Conservation (phyloP, 805 yeast genomes). For the Yamadazyma endophytica region DNA sequence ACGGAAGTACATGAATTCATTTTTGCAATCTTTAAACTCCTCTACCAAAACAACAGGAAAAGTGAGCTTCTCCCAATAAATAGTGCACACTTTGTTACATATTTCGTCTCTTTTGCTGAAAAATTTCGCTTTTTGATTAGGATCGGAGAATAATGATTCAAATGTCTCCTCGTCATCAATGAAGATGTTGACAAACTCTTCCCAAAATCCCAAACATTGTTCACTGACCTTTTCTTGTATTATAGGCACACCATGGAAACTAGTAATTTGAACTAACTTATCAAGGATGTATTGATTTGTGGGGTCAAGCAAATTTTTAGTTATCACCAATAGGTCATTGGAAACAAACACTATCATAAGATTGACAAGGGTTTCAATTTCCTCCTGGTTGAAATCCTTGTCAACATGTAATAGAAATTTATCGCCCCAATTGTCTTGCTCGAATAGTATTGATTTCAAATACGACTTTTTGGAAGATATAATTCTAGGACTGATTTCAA, state of each 20-base stretch:
- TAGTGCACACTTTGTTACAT: constrained; percentile 49
- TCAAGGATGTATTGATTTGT: constrained; percentile 39
- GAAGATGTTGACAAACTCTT: constrained; percentile 55
- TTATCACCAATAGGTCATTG: constrained; percentile 40
- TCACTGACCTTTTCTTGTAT: constrained; percentile 53
- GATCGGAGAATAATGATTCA: constrained; percentile 12
- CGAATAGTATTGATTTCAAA: constrained; percentile 38
- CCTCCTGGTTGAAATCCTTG: constrained; percentile 25
- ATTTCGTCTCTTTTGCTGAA: constrained; percentile 21
- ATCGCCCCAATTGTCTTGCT: constrained; percentile 40
- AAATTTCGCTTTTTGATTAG: constrained; percentile 12
- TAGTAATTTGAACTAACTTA: constrained; percentile 49
- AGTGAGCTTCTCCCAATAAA: constrained; percentile 69
- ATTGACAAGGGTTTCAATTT: constrained; percentile 39
- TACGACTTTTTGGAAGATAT: constrained; percentile 16
- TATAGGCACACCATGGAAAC: constrained; percentile 54
- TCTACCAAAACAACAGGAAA: constrained; percentile 17
- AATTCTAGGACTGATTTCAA: constrained; percentile 44
- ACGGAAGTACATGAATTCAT: constrained; percentile 67
- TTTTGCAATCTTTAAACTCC: constrained; percentile 29
- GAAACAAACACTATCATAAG: constrained; percentile 45
- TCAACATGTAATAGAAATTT: constrained; percentile 26
- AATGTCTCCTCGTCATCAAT: constrained; percentile 43
- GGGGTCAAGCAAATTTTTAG: constrained; percentile 33
- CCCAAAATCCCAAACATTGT: constrained; percentile 64